These are phyloP conservation scores for Gossypioides kirkii DNA, from an alignment of 345 rosid genomes.

Conservation along the genomic window DNA sequence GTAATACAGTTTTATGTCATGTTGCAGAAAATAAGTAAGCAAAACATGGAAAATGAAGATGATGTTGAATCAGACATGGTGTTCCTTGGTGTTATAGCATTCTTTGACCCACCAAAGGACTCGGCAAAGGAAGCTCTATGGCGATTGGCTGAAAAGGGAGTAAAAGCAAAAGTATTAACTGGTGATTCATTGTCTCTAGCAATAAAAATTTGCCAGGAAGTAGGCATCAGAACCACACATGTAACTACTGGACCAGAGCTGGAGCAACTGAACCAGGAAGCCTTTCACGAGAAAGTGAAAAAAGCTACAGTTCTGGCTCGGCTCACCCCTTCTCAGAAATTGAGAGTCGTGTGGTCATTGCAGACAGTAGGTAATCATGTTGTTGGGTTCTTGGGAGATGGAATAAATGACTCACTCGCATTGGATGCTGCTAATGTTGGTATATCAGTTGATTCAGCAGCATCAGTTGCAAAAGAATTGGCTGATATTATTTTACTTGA, in stretches of 20 bases:
- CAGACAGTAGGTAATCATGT: constrained; percentile 50
- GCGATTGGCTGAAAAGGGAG: constrained; percentile 68
- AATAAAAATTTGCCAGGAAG: constrained; percentile 57
- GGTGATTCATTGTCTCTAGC: constrained; percentile 63
- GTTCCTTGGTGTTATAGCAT: constrained; percentile 56
- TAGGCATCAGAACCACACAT: constrained; percentile 58
- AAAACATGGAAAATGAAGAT: constrained; percentile 26
- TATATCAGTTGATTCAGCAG: constrained; percentile 65
- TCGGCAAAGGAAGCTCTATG: constrained; percentile 71
- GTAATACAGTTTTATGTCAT: constrained; percentile 11
- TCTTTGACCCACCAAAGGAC: constrained; percentile 74
- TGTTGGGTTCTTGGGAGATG: constrained; percentile 66
- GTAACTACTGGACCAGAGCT: constrained; percentile 72
- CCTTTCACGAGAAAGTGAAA: constrained; percentile 55
- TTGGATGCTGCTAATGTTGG: constrained; percentile 64
- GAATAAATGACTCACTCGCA: constrained; percentile 61
- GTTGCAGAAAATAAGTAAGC: constrained; percentile 30
- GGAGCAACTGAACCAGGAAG: constrained; percentile 50
- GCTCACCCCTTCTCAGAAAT: constrained; percentile 64
- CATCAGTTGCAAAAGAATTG: constrained; percentile 60
- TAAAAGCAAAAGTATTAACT: constrained; percentile 62
- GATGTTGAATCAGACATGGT: constrained; percentile 50
- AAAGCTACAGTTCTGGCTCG: constrained; percentile 58
- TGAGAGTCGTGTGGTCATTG: constrained; percentile 57
- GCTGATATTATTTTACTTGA: constrained; percentile 67